Evolutionary conservation across 1,284 basidiomycete genomes (phyloP).

Genomic region (Apiotrichum mycotoxinovorans): DNA sequence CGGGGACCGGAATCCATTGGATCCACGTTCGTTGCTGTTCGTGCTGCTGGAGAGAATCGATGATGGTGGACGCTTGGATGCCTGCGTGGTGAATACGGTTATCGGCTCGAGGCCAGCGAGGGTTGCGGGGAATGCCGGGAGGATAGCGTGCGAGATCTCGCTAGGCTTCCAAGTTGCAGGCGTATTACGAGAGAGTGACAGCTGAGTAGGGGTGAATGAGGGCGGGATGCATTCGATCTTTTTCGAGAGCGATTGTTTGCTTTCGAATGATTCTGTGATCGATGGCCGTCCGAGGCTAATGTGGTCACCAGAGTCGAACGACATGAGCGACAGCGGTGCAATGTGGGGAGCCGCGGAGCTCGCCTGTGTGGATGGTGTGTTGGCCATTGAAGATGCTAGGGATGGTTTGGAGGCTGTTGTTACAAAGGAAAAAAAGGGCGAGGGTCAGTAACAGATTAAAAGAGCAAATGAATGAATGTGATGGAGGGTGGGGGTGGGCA

Average conservation of each 20-base stretch:
- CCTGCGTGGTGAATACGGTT: constrained; percentile 26
- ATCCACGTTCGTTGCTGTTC: not conserved
- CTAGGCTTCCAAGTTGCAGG: constrained; percentile 4
- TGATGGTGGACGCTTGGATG: constrained; percentile 9
- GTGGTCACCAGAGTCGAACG: not conserved
- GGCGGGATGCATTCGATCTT: not conserved
- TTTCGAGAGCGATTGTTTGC: not conserved
- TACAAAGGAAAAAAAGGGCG: too few relatives aligned
- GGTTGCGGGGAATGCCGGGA: constrained; percentile 32
- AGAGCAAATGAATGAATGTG: too few relatives aligned
- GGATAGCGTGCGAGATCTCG: constrained; percentile 21
- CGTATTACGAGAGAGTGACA: not conserved
- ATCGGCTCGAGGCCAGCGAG: constrained; percentile 27
- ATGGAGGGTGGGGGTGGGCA: too few relatives aligned
- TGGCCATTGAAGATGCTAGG: not conserved
- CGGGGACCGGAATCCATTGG: not conserved
- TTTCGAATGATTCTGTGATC: not conserved
- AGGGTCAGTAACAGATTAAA: too few relatives aligned
- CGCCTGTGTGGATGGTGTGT: not conserved
- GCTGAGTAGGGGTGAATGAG: not conserved
- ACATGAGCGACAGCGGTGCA: not conserved
- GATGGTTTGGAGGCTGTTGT: not conserved
- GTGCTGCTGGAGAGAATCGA: not conserved
- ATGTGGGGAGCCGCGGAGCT: not conserved
- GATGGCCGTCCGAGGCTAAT: not conserved